A percentile compares a stretch with the other conserved stretches of the same genome.
phyloP scores from a whole-genome alignment of 768 basidiomycete species.

The Naganishia randhawae region DNA sequence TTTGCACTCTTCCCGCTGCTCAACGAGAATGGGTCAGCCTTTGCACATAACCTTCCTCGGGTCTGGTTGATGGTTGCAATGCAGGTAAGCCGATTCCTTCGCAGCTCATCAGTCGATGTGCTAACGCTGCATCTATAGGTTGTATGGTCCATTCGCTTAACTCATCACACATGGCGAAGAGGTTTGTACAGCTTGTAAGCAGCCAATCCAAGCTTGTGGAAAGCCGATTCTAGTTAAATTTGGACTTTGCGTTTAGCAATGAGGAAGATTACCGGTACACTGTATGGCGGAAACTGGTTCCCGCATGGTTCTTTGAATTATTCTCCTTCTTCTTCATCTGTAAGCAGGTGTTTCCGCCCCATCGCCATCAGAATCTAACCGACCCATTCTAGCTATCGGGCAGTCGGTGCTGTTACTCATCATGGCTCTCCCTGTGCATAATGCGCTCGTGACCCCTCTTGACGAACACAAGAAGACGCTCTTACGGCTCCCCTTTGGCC shows the following conservation, averaged over 20 bases:
- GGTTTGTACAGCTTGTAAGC: constrained; percentile 72
- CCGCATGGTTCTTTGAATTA: constrained; percentile 60
- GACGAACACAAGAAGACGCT: constrained; percentile 29
- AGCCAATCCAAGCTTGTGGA: too few species aligned
- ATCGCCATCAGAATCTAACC: neutral
- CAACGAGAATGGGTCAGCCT: constrained; percentile 53
- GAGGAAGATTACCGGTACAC: constrained; percentile 94
- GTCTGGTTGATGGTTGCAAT: constrained; percentile 71
- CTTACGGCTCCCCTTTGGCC: constrained; percentile 50
- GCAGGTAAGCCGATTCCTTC: constrained; percentile 53
- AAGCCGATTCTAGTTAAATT: too few species aligned
- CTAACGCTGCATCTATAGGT: constrained; percentile 43
- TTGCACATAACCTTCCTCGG: constrained; percentile 59
- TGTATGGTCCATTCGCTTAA: constrained; percentile 56
- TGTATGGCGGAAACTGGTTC: constrained; percentile 63
- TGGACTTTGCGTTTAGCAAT: constrained; percentile 55
- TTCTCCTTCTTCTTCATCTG: constrained; percentile 69
- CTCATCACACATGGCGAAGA: constrained; percentile 77
- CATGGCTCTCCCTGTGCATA: constrained; percentile 53
- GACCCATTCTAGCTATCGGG: constrained; percentile 56
- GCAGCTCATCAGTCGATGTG: constrained; percentile 60
- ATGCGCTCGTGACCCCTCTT: constrained; percentile 47
- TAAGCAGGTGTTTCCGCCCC: constrained; percentile 40
- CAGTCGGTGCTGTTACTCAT: constrained; percentile 78
- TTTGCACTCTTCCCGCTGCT: constrained; percentile 71